Conservation (phyloP, 106 monocot species). For the Allium fistulosum region DNA sequence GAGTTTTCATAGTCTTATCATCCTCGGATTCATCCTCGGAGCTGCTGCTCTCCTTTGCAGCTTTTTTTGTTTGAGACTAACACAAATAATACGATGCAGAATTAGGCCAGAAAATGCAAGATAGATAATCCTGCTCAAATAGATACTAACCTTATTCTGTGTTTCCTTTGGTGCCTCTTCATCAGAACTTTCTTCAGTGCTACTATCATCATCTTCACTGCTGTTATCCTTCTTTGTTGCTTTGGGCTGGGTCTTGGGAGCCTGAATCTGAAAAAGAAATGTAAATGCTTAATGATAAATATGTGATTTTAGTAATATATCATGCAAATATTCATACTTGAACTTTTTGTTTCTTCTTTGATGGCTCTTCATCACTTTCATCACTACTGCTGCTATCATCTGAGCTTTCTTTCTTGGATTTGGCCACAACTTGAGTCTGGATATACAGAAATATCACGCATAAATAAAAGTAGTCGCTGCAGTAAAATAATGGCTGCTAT, state of each 20-base stretch:
- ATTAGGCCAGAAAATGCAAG: too few relatives aligned
- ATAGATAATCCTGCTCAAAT: too few relatives aligned
- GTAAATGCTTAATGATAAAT: background rate
- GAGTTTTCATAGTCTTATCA: constrained; percentile 20
- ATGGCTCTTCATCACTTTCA: constrained; percentile 50
- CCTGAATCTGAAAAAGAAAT: constrained; percentile 11
- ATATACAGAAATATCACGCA: background rate
- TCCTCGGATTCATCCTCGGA: constrained; percentile 37
- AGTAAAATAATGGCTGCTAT: too few relatives aligned
- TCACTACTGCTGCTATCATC: constrained; percentile 51
- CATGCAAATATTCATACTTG: background rate
- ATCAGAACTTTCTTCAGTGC: constrained; percentile 48
- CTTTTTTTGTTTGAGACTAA: background rate
- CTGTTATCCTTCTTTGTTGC: constrained; percentile 27
- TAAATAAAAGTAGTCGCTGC: background rate
- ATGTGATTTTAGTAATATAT: background rate
- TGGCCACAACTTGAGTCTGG: constrained; percentile 2
- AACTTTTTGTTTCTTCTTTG: constrained; percentile 39
- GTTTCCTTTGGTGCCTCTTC: constrained; percentile 28
- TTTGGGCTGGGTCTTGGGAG: constrained; percentile 17
- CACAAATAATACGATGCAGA: too few relatives aligned
- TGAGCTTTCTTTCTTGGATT: constrained; percentile 36
- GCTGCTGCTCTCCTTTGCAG: constrained; percentile 3
- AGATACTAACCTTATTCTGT: constrained; percentile 10
- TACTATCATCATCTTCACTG: constrained; percentile 52